phyloP scores from a whole-genome alignment of 305 asterid genomes.

The Fraxinus platypoda region DNA sequence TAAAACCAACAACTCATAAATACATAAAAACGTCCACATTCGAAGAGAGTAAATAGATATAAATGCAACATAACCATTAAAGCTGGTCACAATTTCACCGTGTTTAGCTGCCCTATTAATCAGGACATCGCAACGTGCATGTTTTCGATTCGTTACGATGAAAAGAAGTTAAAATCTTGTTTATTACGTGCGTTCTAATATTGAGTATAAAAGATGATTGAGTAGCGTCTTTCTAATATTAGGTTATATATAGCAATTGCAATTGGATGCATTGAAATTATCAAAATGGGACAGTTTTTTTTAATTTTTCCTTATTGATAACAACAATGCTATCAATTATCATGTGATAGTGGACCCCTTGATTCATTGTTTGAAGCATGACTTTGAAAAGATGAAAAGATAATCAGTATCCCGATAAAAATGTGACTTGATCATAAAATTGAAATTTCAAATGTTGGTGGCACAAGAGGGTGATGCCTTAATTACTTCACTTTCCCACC shows the following conservation, averaged over 20 bases:
- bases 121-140: neutral
- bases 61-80: conserved; percentile 12
- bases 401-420: no score
- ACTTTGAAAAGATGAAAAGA: no score
- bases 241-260: neutral
- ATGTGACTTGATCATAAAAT: neutral
- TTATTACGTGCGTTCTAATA: neutral
- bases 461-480: neutral
- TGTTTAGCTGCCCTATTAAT: neutral
- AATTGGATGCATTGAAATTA: neutral
- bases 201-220: no score
- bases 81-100: neutral
- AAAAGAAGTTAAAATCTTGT: neutral
- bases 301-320: neutral
- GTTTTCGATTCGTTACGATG: neutral
- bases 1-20: neutral
- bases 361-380: neutral
- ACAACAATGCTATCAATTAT: neutral
- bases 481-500: neutral
- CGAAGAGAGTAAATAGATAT: conserved; percentile 23
- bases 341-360: neutral
- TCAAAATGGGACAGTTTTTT: neutral
- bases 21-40: conserved; percentile 8
- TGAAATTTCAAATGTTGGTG: neutral
- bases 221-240: neutral